Conservation (phyloP, 2,329 filamentous ascomycete species). For the Ceratocystis huliohia region DNA sequence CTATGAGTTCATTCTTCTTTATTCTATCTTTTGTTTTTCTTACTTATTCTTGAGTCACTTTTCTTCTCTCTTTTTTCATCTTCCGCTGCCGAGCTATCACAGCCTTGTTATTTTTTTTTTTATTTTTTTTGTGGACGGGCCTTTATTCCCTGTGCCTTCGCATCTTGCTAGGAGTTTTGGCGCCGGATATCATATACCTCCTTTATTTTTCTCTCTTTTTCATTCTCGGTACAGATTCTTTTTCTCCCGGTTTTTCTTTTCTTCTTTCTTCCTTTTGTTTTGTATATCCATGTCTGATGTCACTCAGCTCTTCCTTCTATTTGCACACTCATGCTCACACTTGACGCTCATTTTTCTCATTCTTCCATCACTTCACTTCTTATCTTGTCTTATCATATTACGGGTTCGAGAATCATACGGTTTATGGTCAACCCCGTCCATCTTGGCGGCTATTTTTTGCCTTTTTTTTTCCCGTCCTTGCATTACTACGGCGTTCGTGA, state of each 20-base stretch:
- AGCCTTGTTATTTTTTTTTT: not conserved
- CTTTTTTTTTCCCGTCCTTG: not conserved
- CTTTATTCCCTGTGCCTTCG: constrained; percentile 14
- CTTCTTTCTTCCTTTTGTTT: not conserved
- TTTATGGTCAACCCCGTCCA: not conserved
- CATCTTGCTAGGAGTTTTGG: constrained; percentile 16
- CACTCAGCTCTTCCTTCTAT: not conserved
- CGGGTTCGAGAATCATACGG: not conserved
- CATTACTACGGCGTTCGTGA: not conserved
- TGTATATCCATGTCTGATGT: not conserved
- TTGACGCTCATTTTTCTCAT: not conserved
- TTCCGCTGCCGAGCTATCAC: not conserved
- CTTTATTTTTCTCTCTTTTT: not conserved
- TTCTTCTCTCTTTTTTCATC: not conserved
- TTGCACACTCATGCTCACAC: not conserved
- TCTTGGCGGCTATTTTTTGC: not conserved
- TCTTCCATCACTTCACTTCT: not conserved
- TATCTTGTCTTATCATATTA: constrained; percentile 4
- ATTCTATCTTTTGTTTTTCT: not conserved
- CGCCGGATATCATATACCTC: constrained; percentile 15
- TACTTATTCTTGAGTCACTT: not conserved
- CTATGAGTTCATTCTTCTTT: not conserved
- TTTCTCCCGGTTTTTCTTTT: not conserved
- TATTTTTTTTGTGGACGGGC: constrained; percentile 4
- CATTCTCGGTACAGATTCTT: not conserved